Evolutionary conservation across 1,284 basidiomycete genomes (phyloP).

Genomic region (Leccinum subspadiceum): DNA sequence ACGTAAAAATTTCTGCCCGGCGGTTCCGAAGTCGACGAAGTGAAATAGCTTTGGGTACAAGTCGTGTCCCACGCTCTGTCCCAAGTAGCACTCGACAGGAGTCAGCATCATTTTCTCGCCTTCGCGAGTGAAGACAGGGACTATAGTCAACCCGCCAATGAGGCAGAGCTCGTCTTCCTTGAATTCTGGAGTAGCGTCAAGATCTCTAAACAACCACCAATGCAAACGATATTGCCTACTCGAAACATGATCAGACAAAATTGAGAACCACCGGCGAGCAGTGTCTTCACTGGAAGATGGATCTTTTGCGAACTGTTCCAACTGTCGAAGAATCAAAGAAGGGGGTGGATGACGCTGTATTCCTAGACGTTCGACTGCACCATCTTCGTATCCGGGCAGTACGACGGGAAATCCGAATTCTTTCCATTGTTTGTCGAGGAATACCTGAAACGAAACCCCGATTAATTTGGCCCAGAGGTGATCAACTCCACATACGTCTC

Average conservation of each 20-base stretch:
- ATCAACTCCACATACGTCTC: slow-evolving; percentile 47
- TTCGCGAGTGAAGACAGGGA: background rate
- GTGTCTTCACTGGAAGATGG: too few species aligned
- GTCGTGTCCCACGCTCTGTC: background rate
- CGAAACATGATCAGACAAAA: too few species aligned
- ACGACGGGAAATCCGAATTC: too few species aligned
- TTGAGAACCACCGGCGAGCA: too few species aligned
- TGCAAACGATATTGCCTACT: too few species aligned
- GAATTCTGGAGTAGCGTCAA: background rate
- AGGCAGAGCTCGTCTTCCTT: too few species aligned
- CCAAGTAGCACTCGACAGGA: slow-evolving; percentile 7
- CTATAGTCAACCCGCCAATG: background rate
- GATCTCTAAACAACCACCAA: too few species aligned
- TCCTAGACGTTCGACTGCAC: too few species aligned
- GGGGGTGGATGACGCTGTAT: too few species aligned
- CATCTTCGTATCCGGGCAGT: too few species aligned
- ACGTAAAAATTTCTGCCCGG: slow-evolving; percentile 76
- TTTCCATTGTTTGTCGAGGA: slow-evolving; percentile 65
- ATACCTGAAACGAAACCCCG: slow-evolving; percentile 51
- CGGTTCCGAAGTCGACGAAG: slow-evolving; percentile 76
- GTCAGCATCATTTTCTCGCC: background rate
- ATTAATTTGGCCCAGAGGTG: background rate
- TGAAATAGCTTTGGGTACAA: slow-evolving; percentile 75
- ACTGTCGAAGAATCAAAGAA: too few species aligned
- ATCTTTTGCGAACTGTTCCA: too few species aligned